Conservation (phyloP, 139 green algal species). For the Chlamydomonas eustigma region DNA sequence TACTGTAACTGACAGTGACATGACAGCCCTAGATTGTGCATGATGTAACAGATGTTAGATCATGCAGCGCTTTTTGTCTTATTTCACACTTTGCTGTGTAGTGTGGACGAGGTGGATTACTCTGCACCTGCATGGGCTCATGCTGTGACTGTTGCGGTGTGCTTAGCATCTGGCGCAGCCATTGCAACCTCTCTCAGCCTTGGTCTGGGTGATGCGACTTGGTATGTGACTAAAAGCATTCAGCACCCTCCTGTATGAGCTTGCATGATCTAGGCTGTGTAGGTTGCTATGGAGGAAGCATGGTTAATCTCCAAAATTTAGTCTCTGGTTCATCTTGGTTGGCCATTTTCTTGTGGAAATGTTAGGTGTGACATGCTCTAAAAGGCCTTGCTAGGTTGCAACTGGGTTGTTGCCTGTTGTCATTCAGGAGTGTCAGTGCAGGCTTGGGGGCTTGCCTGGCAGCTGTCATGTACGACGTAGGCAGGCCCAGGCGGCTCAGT, state of each 20-base stretch:
- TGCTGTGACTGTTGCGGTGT: background rate
- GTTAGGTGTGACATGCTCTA: no score
- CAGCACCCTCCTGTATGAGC: no score
- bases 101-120: slow-evolving; percentile 12
- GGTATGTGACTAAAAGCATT: no score
- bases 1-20: background rate
- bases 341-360: no score
- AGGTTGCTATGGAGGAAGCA: no score
- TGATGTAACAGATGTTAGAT: background rate
- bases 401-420: no score
- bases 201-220: slow-evolving; percentile 24
- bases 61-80: background rate
- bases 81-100: background rate
- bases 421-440: slow-evolving; percentile 44
- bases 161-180: background rate
- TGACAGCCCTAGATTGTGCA: background rate
- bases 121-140: background rate
- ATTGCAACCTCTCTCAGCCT: background rate
- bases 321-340: no score
- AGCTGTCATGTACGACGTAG: background rate
- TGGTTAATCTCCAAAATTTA: no score
- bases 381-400: no score
- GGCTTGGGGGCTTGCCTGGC: slow-evolving; percentile 53
- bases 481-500: background rate
- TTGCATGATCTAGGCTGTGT: no score